phyloP scores from a whole-genome alignment of 1,284 basidiomycete genomes.

The Cutaneotrichosporon daszewskae region DNA sequence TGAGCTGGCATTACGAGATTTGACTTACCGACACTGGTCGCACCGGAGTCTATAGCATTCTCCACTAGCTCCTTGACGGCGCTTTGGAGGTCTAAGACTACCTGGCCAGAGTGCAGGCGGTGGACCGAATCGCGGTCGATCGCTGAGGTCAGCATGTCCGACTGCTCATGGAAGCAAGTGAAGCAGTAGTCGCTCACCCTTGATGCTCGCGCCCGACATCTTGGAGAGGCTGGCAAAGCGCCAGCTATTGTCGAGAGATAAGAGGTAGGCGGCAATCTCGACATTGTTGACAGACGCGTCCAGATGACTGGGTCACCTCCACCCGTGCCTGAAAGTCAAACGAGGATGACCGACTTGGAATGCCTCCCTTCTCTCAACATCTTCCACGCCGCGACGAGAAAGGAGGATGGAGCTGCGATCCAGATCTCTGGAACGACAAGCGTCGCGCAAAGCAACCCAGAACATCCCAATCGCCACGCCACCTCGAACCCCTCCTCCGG shows the following conservation, averaged over 20 bases:
- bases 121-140: conserved; percentile 76
- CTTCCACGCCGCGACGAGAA: no score
- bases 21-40: conserved; percentile 72
- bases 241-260: no score
- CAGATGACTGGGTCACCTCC: conserved; percentile 5
- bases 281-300: conserved; percentile 7
- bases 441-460: background rate
- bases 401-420: no score
- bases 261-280: background rate
- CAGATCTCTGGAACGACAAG: no score
- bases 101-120: conserved; percentile 86
- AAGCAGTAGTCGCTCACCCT: background rate
- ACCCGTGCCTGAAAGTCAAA: conserved; percentile 11
- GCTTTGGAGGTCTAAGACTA: conserved; percentile 86
- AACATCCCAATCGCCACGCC: background rate
- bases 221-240: background rate
- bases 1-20: background rate
- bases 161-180: no score
- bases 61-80: conserved; percentile 96
- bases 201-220: conserved; percentile 5
- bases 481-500: background rate
- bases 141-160: conserved; percentile 45
- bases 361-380: no score
- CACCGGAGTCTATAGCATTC: conserved; percentile 89
- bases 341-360: no score